Evolutionary conservation across 2,329 filamentous ascomycete species (phyloP), one percentile per base, ranked within the genome.

Genomic region (Fusarium coicis): DNA sequence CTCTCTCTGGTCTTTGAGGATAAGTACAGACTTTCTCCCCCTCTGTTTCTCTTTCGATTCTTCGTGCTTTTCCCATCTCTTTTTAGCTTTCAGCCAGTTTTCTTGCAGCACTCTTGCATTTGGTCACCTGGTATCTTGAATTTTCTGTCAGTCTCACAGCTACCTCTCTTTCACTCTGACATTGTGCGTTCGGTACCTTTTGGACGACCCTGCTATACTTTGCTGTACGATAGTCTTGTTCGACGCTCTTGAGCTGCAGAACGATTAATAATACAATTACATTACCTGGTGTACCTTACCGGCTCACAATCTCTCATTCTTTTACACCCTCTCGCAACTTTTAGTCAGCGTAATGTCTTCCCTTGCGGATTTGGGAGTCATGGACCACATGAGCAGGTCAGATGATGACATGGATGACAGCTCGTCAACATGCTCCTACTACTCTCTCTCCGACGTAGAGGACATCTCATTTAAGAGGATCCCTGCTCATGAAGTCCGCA

Each of bases 401-500:
- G 43, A 61, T 19, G 49, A 61, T 8, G 43, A 66, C 32, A 66
- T 60, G 42, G 54, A 66, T 30, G 65, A 66, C n/a, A 40, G n/a
- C n/a, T 49, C n/a, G 2, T 66, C 65, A 14, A 39, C 53, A 34
- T 60, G 47, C 37, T 68, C 65, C 6, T 60, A 68, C 34, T 68
- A 56, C 30, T 68, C 62, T 5, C 62, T 68, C 4, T 19, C 66
- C 1, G 55, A 62, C 3, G 36, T 66, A 1, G 37, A 61, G 5
- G 18, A 56, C 26, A 28, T 37, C 8, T 39, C 43, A 34, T 36
- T 53, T 6, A 47, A 7, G 11, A 18, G 42, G 19, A 53, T 66
- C 14, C 50, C 55, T 19, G 62, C 62, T 2, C 50, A 37, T 14
- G 55, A 66, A 28, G 66, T 56, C 7, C 55, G 55, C 3, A 52